Percentiles rank a stretch among this genome's conserved stretches.
These are phyloP conservation scores for Hypoxylon lienhwacheense DNA, from an alignment of 495 filamentous ascomycete genomes.

Conservation along the genomic window DNA sequence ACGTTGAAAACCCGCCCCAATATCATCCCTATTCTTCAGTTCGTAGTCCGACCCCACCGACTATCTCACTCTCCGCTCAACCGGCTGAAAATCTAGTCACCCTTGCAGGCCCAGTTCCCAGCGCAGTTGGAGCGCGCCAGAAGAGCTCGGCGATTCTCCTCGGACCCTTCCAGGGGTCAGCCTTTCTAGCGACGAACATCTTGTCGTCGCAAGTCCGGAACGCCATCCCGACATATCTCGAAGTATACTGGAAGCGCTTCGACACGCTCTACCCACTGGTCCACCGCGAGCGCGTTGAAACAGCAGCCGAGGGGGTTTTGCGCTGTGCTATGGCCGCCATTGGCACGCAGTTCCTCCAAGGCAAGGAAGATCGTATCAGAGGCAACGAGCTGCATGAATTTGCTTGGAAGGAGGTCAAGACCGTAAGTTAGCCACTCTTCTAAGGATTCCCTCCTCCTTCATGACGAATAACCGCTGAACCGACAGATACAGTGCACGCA, in stretches of 20 bases:
- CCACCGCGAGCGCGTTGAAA: constrained; percentile 46
- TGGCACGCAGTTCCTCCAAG: constrained; percentile 49
- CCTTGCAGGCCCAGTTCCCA: constrained; percentile 35
- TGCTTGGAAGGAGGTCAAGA: constrained; percentile 47
- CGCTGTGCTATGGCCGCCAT: constrained; percentile 54
- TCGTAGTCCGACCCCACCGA: constrained; percentile 49
- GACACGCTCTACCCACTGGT: constrained; percentile 48
- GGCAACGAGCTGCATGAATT: constrained; percentile 50
- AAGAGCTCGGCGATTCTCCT: constrained; percentile 40
- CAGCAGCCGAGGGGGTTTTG: constrained; percentile 43
- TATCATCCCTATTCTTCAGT: constrained; percentile 40
- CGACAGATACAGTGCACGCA: constrained; percentile 39
- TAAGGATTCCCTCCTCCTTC: neutral
- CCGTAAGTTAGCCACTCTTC: constrained; percentile 23
- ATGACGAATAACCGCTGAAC: constrained; percentile 21
- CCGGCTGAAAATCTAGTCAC: constrained; percentile 44
- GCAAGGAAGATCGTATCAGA: constrained; percentile 49
- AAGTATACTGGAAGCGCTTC: constrained; percentile 49
- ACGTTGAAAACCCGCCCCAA: constrained; percentile 30
- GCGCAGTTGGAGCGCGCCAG: constrained; percentile 37
- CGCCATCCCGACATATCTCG: constrained; percentile 46
- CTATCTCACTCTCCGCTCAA: constrained; percentile 46
- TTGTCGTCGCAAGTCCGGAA: constrained; percentile 41
- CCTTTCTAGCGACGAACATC: constrained; percentile 38
- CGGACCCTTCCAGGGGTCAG: constrained; percentile 37